Evolutionary conservation across 108 stramenopile genomes (phyloP), one percentile per base, ranked within the genome.

Genomic region (Halocafeteria seosinensis): DNA sequence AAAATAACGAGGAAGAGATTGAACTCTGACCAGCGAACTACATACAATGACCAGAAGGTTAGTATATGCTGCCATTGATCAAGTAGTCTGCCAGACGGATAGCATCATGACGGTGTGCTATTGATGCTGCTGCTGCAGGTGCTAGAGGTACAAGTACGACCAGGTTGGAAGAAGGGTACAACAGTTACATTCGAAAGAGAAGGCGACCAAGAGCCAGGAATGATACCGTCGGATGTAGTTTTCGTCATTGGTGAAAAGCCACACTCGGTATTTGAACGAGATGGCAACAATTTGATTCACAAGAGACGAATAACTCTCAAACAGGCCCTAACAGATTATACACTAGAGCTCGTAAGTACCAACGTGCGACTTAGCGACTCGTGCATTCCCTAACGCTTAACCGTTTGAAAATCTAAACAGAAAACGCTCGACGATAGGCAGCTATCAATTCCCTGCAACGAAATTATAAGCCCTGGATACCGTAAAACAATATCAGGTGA

Each of bases 181-280:
- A 88, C 85, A 60, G 85, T 98, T 70, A 85, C 87, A 26, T 94
- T 95, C 63, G 64, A 78, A 31, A 76, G 78, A 17, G 92, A 91
- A 85, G 90, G 87, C 0, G 92, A 95, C 60, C 92, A 98, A 77
- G 79, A 71, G 3, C 90, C 92, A 5, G 87, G 86, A 30, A 73
- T 84, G 59, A 84, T 94, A 42, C 74, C 93, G 6, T 90, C 90
- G 25, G 92, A 98, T 74, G 73, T 98, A 35, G 81, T 94, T 63
- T 98, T 98, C 63, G 82, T 98, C 58, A 71, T 98, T 47, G 86
- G 89, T 69, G 88, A 93, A 62, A 91, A 92, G 76, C 89, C 87
- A 32, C 91, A 94, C 71, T 79, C 74, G 3, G 57, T 87, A 47
- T 98, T 93, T 74, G 84, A 84, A 63, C 80, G 95, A 47, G 86